Evolutionary conservation across 345 rosid species (phyloP).

Genomic region (Orychophragmus violaceus): DNA sequence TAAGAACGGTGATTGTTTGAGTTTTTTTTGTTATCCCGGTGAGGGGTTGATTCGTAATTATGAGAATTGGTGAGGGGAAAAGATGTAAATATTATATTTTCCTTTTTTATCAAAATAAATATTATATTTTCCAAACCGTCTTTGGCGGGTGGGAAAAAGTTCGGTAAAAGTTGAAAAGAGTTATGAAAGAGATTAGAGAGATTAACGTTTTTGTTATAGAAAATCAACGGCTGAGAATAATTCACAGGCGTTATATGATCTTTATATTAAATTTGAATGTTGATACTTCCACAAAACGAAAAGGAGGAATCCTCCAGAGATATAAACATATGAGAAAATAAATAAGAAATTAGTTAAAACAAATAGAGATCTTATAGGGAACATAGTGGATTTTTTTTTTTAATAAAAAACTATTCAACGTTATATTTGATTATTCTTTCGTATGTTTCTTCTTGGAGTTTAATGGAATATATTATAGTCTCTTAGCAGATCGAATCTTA

Average conservation of each 20-base stretch:
- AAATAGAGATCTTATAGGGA: background rate
- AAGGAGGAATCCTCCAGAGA: slow-evolving; percentile 2
- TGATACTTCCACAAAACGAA: slow-evolving; percentile 1
- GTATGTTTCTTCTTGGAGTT: slow-evolving; percentile 30
- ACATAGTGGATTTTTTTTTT: background rate
- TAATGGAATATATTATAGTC: slow-evolving; percentile 19
- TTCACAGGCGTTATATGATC: background rate
- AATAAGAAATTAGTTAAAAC: background rate
- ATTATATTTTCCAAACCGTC: slow-evolving; percentile 30
- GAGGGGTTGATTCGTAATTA: slow-evolving; percentile 20
- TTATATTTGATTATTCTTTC: slow-evolving; percentile 22
- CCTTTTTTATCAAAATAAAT: no score
- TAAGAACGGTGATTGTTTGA: slow-evolving; percentile 46
- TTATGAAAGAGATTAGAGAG: background rate
- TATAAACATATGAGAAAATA: background rate
- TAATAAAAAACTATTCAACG: background rate
- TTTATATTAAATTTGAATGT: background rate
- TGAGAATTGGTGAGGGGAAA: slow-evolving; percentile 20
- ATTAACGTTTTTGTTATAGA: slow-evolving; percentile 20
- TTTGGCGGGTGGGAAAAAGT: slow-evolving; percentile 39
- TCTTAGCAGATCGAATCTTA: slow-evolving; percentile 11
- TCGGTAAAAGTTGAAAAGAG: slow-evolving; percentile 35
- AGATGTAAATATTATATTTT: slow-evolving; percentile 56
- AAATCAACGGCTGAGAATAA: slow-evolving; percentile 24
- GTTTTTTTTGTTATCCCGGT: slow-evolving; percentile 10